Conservation (phyloP, 352 stramenopile genomes). For the Pythium sp. region DNA sequence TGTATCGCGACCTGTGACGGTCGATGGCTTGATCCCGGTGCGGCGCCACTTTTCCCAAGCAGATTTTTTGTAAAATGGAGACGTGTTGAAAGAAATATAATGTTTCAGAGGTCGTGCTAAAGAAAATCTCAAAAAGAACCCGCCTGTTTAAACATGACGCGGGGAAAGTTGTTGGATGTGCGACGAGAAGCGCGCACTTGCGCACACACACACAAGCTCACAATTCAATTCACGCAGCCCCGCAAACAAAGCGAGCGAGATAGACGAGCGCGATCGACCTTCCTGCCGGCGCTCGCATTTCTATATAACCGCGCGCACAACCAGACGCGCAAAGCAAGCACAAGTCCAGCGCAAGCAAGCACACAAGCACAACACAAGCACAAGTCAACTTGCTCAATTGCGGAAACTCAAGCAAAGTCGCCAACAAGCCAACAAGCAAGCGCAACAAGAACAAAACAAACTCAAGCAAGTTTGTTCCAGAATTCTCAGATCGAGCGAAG, state of each 20-base stretch:
- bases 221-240: slow-evolving; percentile 4
- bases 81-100: not conserved
- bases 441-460: not conserved
- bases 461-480: not conserved
- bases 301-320: slow-evolving; percentile 1
- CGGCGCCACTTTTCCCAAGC: not conserved
- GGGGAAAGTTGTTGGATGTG: not conserved
- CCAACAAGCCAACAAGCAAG: not conserved
- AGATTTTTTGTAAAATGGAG: slow-evolving; percentile 2
- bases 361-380: not conserved
- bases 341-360: not conserved
- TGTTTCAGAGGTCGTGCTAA: not conserved
- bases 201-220: not conserved
- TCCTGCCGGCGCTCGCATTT: slow-evolving; percentile 5
- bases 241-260: not conserved
- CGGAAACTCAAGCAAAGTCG: not conserved
- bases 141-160: not conserved
- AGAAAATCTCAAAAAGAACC: not conserved
- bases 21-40: not conserved
- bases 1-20: not conserved
- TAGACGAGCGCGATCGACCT: slow-evolving; percentile 3
- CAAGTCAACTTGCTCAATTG: not conserved
- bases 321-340: not conserved
- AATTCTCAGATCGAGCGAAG: not conserved
- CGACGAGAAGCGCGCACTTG: slow-evolving; percentile 2